Evolutionary conservation across 2,329 filamentous ascomycete species (phyloP).

Genomic region (Fusarium sp.): DNA sequence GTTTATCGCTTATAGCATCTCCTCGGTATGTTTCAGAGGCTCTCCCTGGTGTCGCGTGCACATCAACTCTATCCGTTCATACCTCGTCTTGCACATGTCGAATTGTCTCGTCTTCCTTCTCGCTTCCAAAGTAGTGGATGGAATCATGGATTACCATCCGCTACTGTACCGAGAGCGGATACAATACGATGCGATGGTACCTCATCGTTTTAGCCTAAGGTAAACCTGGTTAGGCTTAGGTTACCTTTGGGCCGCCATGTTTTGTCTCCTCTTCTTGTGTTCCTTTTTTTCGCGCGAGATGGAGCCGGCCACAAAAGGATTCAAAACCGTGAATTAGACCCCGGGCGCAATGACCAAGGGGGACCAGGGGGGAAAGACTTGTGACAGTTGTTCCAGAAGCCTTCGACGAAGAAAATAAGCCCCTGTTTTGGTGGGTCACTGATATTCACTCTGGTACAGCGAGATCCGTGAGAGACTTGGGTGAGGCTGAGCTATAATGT

Average conservation of each 20-base stretch:
- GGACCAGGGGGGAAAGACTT: constrained; percentile 4
- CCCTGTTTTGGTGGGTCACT: constrained; percentile 21
- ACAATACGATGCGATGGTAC: constrained; percentile 23
- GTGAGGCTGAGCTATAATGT: constrained; percentile 10
- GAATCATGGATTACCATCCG: background rate
- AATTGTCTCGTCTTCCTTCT: constrained; percentile 14
- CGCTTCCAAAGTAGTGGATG: constrained; percentile 31
- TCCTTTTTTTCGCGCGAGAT: background rate
- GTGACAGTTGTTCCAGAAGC: constrained; percentile 43
- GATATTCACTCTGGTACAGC: background rate
- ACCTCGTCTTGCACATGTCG: constrained; percentile 5
- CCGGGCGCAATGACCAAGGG: constrained; percentile 22
- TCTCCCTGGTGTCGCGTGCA: constrained; percentile 24
- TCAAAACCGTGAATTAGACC: constrained; percentile 5
- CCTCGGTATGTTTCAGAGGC: constrained; percentile 1
- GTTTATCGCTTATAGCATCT: constrained; percentile 1
- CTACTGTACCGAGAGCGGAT: constrained; percentile 33
- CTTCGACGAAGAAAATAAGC: constrained; percentile 28
- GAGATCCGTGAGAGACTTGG: constrained; percentile 9
- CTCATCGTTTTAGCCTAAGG: constrained; percentile 21
- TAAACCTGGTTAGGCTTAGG: constrained; percentile 3
- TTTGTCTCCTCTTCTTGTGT: background rate
- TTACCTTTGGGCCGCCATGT: constrained; percentile 16
- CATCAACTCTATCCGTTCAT: background rate
- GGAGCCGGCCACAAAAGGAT: constrained; percentile 27